Evolutionary conservation across 2,329 filamentous ascomycete genomes (phyloP), one percentile per base, ranked within the genome.

Genomic region (Aspergillus pseudotamarii): DNA sequence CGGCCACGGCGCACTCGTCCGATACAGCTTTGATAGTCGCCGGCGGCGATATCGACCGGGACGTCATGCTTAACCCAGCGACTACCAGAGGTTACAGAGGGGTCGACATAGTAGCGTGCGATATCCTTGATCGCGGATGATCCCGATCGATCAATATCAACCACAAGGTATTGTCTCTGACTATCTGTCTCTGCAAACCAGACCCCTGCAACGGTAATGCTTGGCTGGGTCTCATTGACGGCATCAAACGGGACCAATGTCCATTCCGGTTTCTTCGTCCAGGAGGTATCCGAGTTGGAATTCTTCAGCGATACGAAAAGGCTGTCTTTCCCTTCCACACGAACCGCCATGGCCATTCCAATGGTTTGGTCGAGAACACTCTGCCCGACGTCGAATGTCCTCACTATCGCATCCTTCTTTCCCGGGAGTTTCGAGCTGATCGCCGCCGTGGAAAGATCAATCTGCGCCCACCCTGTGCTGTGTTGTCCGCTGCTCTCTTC

Each of bases 61-160:
- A 63, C 57, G n/a, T 63, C 58, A n/a, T 57, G 57, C n/a, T 51
- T 60, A 16, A 58, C 43, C 61, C 61, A 63, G 34, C 38, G 60
- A 21, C 30, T 30, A 3, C 61, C 61, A 26, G 26, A 26, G 4
- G 30, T 34, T 23, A 28, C 8, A 30, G 32, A 30, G 4, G 54
- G 32, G 34, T 63, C 61, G 23, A 63, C 38, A 38, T 57, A n/a
- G 38, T 63, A 63, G 23, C 61, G 61, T 9, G 41, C 26, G 12
- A 60, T 60, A 9, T 60, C 8, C 28, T 38, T 50, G 5, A 26
- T 28, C 23, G n/a, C n/a, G 0, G 28, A 23, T 1, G 23, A 12
- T 14, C 38, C 6, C 2, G n/a, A 19, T 26, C 62, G 58, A 16
- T 56, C 48, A 23, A 64, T 45, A 50, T 64, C 62, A 9, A 61